A percentile compares a stretch with the other conserved stretches of the same genome.
Conservation (phyloP, 768 basidiomycete genomes). For the Albatrellus ellisii region DNA sequence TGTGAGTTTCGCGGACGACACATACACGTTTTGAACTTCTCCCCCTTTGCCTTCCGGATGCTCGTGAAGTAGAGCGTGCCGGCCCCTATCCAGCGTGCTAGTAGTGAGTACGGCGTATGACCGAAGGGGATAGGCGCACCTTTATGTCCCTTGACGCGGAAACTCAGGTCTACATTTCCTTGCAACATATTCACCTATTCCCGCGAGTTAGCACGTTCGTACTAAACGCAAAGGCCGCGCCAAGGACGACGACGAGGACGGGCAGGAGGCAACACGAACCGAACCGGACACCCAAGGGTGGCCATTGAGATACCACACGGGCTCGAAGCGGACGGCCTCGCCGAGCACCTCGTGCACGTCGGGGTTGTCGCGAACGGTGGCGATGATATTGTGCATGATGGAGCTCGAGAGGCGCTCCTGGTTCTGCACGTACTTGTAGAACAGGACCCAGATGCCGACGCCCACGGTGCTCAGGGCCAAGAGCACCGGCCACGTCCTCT, state of each 20-base stretch:
- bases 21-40: slow-evolving; percentile 56
- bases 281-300: slow-evolving; percentile 58
- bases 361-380: slow-evolving; percentile 38
- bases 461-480: slow-evolving; percentile 38
- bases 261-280: slow-evolving; percentile 29
- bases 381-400: slow-evolving; percentile 53
- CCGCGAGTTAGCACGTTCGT: not conserved
- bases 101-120: not conserved
- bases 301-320: slow-evolving; percentile 67
- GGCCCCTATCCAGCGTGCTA: slow-evolving; percentile 29
- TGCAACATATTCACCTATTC: slow-evolving; percentile 56
- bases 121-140: slow-evolving; percentile 26
- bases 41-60: slow-evolving; percentile 62
- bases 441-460: slow-evolving; percentile 50
- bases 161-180: slow-evolving; percentile 68
- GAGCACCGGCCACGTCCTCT: slow-evolving; percentile 44
- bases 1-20: slow-evolving; percentile 8
- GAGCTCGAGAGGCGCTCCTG: slow-evolving; percentile 70
- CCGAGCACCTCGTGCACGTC: slow-evolving; percentile 43
- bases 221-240: not conserved
- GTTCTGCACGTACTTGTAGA: slow-evolving; percentile 60
- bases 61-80: slow-evolving; percentile 80
- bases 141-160: slow-evolving; percentile 60
- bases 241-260: not conserved
- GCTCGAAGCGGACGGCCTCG: slow-evolving; percentile 49